Evolutionary conservation across 1,284 basidiomycete genomes (phyloP).

Genomic region (Rhodotorula glutinis): DNA sequence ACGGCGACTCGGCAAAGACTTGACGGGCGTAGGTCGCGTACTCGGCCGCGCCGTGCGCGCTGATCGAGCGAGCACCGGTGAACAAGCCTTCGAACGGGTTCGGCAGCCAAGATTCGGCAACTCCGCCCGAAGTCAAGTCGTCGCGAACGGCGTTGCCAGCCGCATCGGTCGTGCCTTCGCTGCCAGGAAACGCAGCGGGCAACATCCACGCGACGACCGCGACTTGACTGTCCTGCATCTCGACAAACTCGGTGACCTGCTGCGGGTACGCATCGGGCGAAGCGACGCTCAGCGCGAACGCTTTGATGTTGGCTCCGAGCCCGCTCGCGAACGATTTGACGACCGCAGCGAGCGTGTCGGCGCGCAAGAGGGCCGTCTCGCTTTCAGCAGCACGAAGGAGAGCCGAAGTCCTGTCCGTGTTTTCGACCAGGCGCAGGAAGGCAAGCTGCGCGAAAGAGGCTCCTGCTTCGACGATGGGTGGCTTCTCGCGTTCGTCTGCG

Average conservation of each 20-base stretch:
- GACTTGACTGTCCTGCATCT: constrained; percentile 63
- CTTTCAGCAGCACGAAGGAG: constrained; percentile 75
- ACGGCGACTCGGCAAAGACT: constrained; percentile 62
- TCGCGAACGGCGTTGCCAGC: neutral
- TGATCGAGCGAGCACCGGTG: constrained; percentile 45
- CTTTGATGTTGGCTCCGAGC: constrained; percentile 63
- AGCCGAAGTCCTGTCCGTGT: constrained; percentile 80
- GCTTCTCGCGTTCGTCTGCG: neutral
- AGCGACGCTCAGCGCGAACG: constrained; percentile 62
- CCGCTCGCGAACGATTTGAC: constrained; percentile 77
- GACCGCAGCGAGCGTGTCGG: constrained; percentile 75
- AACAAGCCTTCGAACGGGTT: constrained; percentile 65
- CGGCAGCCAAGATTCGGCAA: constrained; percentile 33
- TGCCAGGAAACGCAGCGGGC: constrained; percentile 16
- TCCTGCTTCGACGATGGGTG: neutral
- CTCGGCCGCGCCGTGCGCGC: constrained; percentile 43
- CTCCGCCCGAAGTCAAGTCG: constrained; percentile 21
- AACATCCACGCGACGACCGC: constrained; percentile 76
- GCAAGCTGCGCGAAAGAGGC: constrained; percentile 29
- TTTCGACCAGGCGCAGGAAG: constrained; percentile 76
- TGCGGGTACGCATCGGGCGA: constrained; percentile 66
- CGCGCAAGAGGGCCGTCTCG: constrained; percentile 62
- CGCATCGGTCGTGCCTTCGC: constrained; percentile 3
- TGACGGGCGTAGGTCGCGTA: constrained; percentile 66
- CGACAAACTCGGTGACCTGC: constrained; percentile 65